Evolutionary conservation across 164 flowering plant species (phyloP), one percentile per base, ranked within the genome.

Genomic region (Macadamia integrifolia): DNA sequence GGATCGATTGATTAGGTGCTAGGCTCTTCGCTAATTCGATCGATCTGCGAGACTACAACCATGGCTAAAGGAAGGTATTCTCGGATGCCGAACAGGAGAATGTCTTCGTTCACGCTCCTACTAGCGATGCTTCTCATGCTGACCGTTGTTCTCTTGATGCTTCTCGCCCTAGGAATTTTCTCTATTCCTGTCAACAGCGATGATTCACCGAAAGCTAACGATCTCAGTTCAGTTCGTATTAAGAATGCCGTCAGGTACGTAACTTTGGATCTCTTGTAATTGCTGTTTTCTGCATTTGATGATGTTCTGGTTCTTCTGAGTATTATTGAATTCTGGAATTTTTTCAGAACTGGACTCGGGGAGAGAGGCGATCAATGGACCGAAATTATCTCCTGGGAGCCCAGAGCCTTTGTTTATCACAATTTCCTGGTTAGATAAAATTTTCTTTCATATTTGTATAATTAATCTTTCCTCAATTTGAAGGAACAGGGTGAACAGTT

Each of bases 301-400:
- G 58, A 8, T 55, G 46, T 55, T 58, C 67, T 53, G 56, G 58
- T 58, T 60, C 13, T 30, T n/a, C 42, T n/a, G 58, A 48, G 61
- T 28, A 18, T 3, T 49, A 10, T 23, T n/a, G n/a, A 63, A 42
- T 66, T 11, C 35, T 23, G 17, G 67, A 58, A 64, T 64, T 58
- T 48, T 46, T 69, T 71, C 73, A 84, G 89, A 56, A 70, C 62
- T 43, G 74, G 68, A 40, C 10, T 60, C 9, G 84, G 28, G 13
- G 80, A 73, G 17, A 77, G 78, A 64, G 72, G 55, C 6, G 88
- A 89, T 74, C 86, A 74, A 62, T 94, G 98, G 99, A 83, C 83
- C 59, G 99, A 94, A 72, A 79, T 94, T 15, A 79, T 94, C 52
- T 94, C 98, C 0, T 94, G 98, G 99, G 97, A 92, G 75, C 99